Evolutionary conservation across 805 yeast species (phyloP).

Genomic region (Metschnikowia reukaufii): DNA sequence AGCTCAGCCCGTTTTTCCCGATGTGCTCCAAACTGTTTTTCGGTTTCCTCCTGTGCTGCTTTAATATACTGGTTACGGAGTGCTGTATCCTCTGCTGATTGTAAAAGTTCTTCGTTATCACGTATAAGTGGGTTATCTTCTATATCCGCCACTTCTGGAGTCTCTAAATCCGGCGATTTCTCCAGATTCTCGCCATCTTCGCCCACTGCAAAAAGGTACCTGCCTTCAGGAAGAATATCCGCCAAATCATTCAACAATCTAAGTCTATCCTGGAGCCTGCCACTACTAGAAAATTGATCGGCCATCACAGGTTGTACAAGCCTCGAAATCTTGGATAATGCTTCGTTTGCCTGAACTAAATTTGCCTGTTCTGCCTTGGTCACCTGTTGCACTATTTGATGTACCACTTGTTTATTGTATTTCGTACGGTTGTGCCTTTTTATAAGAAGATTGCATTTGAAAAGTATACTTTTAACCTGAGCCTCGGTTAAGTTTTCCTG

Average conservation of each 20-base stretch:
- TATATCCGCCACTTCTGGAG: background rate
- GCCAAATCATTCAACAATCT: constrained; percentile 27
- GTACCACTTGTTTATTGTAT: constrained; percentile 32
- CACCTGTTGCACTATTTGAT: constrained; percentile 39
- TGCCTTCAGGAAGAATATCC: constrained; percentile 34
- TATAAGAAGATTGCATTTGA: constrained; percentile 25
- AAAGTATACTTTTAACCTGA: constrained; percentile 21
- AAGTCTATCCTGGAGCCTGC: constrained; percentile 17
- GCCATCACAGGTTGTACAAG: constrained; percentile 30
- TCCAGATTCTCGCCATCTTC: constrained; percentile 6
- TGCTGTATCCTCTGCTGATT: constrained; percentile 2
- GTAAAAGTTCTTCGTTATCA: constrained; percentile 22
- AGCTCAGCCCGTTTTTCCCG: constrained; percentile 7
- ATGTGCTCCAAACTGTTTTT: background rate
- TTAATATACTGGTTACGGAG: constrained; percentile 1
- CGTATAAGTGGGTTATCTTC: constrained; percentile 15
- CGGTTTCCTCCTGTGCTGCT: background rate
- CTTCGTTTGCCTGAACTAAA: constrained; percentile 28
- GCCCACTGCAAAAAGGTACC: constrained; percentile 26
- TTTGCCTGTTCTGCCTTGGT: constrained; percentile 33
- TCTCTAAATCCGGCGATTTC: background rate
- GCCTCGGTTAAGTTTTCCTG: constrained; percentile 11
- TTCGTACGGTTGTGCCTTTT: constrained; percentile 29
- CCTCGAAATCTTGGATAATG: constrained; percentile 22
- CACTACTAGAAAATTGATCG: constrained; percentile 22